phyloP scores from a whole-genome alignment of 1,284 basidiomycete species.

The Ustilago bromivora region DNA sequence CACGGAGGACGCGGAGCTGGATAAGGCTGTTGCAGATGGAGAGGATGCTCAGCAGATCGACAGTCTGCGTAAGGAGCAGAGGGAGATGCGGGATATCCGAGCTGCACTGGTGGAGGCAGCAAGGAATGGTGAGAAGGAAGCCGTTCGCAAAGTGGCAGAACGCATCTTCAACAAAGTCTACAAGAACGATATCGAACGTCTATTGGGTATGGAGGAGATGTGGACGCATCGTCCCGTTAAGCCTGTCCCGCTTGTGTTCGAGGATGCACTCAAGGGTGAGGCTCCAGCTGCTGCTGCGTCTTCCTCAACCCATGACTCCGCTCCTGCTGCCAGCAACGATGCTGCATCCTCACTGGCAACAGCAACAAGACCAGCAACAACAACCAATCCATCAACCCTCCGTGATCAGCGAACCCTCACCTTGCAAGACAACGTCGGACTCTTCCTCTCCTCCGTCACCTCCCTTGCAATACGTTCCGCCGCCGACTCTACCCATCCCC shows the following conservation, averaged over 20 bases:
- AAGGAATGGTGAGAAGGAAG: constrained; percentile 11
- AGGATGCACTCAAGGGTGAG: constrained; percentile 73
- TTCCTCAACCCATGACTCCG: neutral
- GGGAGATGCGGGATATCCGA: constrained; percentile 86
- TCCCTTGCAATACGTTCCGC: constrained; percentile 81
- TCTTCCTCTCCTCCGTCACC: constrained; percentile 75
- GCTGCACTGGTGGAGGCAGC: constrained; percentile 68
- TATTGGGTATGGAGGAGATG: constrained; percentile 97
- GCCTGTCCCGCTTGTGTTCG: constrained; percentile 85
- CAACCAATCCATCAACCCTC: constrained; percentile 30
- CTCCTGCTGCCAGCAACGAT: neutral
- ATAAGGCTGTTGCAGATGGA: constrained; percentile 85
- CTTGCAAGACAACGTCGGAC: constrained; percentile 58
- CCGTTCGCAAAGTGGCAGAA: constrained; percentile 75
- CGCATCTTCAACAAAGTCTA: constrained; percentile 92
- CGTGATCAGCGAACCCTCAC: constrained; percentile 60
- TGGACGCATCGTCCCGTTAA: constrained; percentile 85
- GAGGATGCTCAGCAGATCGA: constrained; percentile 92
- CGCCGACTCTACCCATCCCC: constrained; percentile 76
- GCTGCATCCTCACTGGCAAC: constrained; percentile 3
- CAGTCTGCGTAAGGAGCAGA: constrained; percentile 86
- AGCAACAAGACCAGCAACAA: neutral
- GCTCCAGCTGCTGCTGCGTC: constrained; percentile 1
- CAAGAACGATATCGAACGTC: constrained; percentile 84
- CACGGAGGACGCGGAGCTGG: constrained; percentile 76